Base-by-base conservation (phyloP, 305 asterid species). In the Rubia tinctorum region DNA sequence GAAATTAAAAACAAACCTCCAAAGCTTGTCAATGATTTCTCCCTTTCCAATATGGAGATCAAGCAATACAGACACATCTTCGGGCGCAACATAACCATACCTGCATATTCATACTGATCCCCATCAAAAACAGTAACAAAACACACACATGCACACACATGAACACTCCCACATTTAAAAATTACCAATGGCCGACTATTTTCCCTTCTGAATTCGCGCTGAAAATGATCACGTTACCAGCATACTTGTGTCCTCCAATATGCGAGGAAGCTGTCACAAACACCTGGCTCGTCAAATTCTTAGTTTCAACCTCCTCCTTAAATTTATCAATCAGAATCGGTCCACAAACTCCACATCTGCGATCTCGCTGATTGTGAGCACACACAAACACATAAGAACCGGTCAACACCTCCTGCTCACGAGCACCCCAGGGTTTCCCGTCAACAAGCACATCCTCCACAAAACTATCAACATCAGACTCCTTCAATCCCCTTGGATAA, bases 261-360 rank as follows among this genome's bases (percentile, higher is more conserved):
- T 95, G 99, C 7, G 98, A 92, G 82, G 97, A 95, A 80, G 97
- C 96, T 81, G 90, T 74, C 80, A 92, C 97, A 69, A 67, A 76
- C 45, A 92, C 88, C 72, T 83, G 83, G 60, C 75, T 74, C 73
- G 79, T 85, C 85, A 87, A 81, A 60, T 82, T 86, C 89, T 78
- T 84, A 67, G 87, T 66, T 71, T 78, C 89, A 79, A 88, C 81
- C 79, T 82, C 96, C 81, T 84, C 92, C 47, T 81, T 85, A 73
- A 95, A 92, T 78, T 88, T 90, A 59, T 88, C 88, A 43, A 89
- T 92, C 80, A 92, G 84, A 76, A 83, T 71, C 51, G 99, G 98
- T 77, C 98, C 99, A 81, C 98, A 95, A 65, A 95, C 93, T 77
- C 99, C 99, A 83, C 99, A 95, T 76, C 98, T 88, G 62, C 81